These are phyloP conservation scores for Kuraishia piskuri DNA, from an alignment of 805 yeast species.

Conservation along the genomic window DNA sequence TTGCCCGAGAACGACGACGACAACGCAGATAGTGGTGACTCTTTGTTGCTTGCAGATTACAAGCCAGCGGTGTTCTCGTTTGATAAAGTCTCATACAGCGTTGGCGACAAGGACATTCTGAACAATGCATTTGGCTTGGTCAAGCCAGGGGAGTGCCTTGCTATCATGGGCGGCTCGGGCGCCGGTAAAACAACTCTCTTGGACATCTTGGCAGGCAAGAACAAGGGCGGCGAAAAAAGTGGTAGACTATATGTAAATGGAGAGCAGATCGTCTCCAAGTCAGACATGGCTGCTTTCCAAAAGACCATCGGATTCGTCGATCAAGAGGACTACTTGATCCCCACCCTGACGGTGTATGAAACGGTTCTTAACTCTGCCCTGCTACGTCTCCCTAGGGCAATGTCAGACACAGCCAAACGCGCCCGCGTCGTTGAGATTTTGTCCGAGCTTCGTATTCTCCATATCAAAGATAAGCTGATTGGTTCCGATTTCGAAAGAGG, in stretches of 20 bases:
- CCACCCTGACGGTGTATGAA: constrained; percentile 93
- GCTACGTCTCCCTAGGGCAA: constrained; percentile 71
- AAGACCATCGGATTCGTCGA: constrained; percentile 89
- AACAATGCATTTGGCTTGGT: constrained; percentile 65
- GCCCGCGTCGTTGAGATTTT: constrained; percentile 78
- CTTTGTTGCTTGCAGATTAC: constrained; percentile 36
- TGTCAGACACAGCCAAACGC: constrained; percentile 68
- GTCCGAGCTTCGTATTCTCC: constrained; percentile 74
- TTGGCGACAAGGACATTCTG: constrained; percentile 47
- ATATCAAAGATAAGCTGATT: constrained; percentile 75
- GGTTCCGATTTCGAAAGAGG: constrained; percentile 91
- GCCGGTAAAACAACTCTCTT: constrained; percentile 95
- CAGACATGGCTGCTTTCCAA: constrained; percentile 36
- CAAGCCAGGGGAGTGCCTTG: constrained; percentile 81
- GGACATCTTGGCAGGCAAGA: constrained; percentile 85
- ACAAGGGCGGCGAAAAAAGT: constrained; percentile 59
- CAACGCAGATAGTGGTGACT: constrained; percentile 30
- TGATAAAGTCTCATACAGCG: constrained; percentile 56
- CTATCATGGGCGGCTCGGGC: constrained; percentile 98
- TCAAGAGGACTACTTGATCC: constrained; percentile 85
- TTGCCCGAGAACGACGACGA: constrained; percentile 17
- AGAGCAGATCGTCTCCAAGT: constrained; percentile 20
- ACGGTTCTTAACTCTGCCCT: constrained; percentile 90
- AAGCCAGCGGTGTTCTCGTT: constrained; percentile 71
- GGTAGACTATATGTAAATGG: constrained; percentile 83